These are phyloP conservation scores for Straminergon stramineum DNA, from an alignment of 225 moss, liverwort and hornwort genomes.

Conservation along the genomic window DNA sequence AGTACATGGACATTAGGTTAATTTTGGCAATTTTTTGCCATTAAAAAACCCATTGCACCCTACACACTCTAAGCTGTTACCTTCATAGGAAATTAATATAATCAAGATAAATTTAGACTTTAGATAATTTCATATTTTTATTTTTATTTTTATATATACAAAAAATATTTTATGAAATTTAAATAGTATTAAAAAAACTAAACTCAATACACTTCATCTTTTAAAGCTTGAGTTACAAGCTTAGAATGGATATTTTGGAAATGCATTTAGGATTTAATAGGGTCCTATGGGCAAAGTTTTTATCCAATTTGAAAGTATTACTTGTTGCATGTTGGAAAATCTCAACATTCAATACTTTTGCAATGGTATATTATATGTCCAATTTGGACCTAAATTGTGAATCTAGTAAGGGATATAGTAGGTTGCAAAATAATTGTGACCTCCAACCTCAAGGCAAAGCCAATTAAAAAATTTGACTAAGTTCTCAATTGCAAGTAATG, in stretches of 20 bases:
- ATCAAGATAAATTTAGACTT: not conserved
- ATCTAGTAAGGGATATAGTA: not conserved
- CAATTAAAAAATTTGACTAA: not conserved
- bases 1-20: too few relatives aligned
- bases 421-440: not conserved
- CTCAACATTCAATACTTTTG: not conserved
- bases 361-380: not conserved
- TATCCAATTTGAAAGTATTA: not conserved
- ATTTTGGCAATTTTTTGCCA: too few relatives aligned
- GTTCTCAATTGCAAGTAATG: too few relatives aligned
- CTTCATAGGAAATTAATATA: not conserved
- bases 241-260: not conserved
- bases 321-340: not conserved
- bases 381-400: not conserved
- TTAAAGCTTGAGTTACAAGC: too few relatives aligned
- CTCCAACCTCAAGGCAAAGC: not conserved
- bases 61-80: not conserved
- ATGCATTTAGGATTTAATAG: not conserved
- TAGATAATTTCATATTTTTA: too few relatives aligned
- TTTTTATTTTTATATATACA: not conserved
- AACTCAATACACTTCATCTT: not conserved
- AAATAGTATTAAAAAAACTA: not conserved
- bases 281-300: fast-evolving
- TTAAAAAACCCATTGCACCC: too few relatives aligned
- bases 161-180: not conserved